These are phyloP conservation scores for Monosporozyma servazzii DNA, from an alignment of 805 yeast species.

Conservation along the genomic window DNA sequence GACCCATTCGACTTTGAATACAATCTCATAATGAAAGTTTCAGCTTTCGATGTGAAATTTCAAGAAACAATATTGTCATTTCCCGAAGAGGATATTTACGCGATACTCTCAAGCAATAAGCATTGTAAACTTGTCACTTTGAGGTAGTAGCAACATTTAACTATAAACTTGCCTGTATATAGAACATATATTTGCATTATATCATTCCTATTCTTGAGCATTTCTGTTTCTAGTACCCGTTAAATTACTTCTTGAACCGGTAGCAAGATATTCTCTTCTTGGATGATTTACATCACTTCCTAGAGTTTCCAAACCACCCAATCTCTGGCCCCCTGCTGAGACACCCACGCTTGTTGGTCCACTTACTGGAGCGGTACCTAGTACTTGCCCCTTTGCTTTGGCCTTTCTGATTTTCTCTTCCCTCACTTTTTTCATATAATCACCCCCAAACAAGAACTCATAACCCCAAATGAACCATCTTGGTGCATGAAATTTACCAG, in stretches of 20 bases:
- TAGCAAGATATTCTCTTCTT: background rate
- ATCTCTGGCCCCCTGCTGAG: constrained; percentile 1
- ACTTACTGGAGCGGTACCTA: constrained; percentile 2
- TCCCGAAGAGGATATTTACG: background rate
- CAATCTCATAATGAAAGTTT: background rate
- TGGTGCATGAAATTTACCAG: constrained; percentile 22
- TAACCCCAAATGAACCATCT: constrained; percentile 9
- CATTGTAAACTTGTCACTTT: background rate
- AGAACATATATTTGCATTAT: background rate
- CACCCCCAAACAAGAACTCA: constrained; percentile 6
- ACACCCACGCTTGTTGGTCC: background rate
- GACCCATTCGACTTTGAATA: background rate
- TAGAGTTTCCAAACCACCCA: constrained; percentile 2
- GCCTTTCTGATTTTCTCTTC: background rate
- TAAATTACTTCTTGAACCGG: constrained; percentile 1
- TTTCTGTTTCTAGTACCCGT: background rate
- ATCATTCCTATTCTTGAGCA: background rate
- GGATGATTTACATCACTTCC: background rate
- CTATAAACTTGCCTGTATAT: background rate
- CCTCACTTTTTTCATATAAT: background rate
- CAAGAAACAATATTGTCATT: background rate
- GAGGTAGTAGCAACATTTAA: background rate
- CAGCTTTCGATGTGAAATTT: background rate
- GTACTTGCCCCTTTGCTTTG: constrained; percentile 2
- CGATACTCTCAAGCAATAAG: background rate